Base-by-base conservation (phyloP, 148 eudicot species). In the Suaeda aralocaspica region DNA sequence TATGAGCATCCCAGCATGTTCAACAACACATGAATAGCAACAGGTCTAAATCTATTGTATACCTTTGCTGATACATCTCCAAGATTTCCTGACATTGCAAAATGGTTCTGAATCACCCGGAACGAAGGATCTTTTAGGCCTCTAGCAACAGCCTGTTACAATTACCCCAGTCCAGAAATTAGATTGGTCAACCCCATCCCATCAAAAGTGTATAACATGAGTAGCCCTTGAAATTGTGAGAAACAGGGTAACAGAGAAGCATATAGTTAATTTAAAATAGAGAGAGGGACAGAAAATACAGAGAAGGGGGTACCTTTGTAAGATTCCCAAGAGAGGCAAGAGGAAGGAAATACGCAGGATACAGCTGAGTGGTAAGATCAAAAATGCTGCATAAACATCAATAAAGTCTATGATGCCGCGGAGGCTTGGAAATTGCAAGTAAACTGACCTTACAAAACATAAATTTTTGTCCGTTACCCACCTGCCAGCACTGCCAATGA, bases 401-500 rank as follows among this genome's bases (percentile, higher is more conserved):
- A 57, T 19, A 65, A 49, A 36, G 5, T 28, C 21, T 36, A 30
- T 12, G 50, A 15, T 2, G 3, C 50, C 44, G 46, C 26, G 44
- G 69, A 24, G 59, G 39, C 4, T 8, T 28, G 16, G 72, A 73
- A 19, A 21, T 31, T 22, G 57, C 33, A 30, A 44, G 29, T 8
- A 22, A 12, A 6, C 18, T 13, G 50, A 34, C 59, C 41, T 49
- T 39, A 56, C 3, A 30, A 49, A 11, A 36, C n/a, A 31, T 10
- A 30, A 25, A 59, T 29, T 0, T 18, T 36, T 13, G 33, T 52
- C 11, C 16, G 22, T 9, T 36, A 51, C 22, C 50, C 61, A 94
- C 98, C 98, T 94, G 77, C 97, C 98, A 55, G 92, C 89, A 82
- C 98, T 94, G 77, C 98, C 98, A 75, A 94, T 87, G 78, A 94